Evolutionary conservation across 192 early-diverging fungal genomes (phyloP), one percentile per base, ranked within the genome.

Genomic region (Gaertneriomyces semiglobifer): DNA sequence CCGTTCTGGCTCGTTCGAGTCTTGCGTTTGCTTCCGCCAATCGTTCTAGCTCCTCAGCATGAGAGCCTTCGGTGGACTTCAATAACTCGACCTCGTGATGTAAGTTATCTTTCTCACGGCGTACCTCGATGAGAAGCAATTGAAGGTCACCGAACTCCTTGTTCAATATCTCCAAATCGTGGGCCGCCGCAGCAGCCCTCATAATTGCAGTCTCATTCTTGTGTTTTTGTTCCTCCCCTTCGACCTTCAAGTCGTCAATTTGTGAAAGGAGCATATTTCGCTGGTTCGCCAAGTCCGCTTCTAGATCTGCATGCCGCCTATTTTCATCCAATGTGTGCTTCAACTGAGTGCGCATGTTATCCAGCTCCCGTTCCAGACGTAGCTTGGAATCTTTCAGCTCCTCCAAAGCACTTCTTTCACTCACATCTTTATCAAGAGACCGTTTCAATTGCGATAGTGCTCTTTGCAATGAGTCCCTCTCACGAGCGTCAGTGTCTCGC

Each of bases 371-470:
- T 19, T 71, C 56, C 10, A 71, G n/a, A 33, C 58, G 40, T 44
- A 19, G 39, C 10, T 51, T 25, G 1, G 25, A 44, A 6, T 53
- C 56, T 10, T 38, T 10, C 20, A 57, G 10, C 20, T 11, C 18
- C 58, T 58, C 53, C 62, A 65, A n/a, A 18, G 70, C 73, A 4
- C 42, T 57, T 33, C 39, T 56, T 10, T 58, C 55, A n/a, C 54
- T 58, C 38, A 11, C 18, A 18, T 59, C 69, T 0, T 39, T n/a
- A 14, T 71, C 68, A 4, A 66, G 42, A 5, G 57, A 47, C 18
- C 41, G 11, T 25, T 74, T 69, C 20, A 80, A 47, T 41, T 65
- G 4, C 43, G 46, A 63, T 9, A 80, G 10, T n/a, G 50, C 65
- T 25, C 44, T 47, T 50, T 79, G 43, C 5, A 74, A 38, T 20